A percentile compares a stretch with the other conserved stretches of the same genome.
Conservation (phyloP, 2,329 filamentous ascomycete genomes). For the Fusarium gaditjirri region DNA sequence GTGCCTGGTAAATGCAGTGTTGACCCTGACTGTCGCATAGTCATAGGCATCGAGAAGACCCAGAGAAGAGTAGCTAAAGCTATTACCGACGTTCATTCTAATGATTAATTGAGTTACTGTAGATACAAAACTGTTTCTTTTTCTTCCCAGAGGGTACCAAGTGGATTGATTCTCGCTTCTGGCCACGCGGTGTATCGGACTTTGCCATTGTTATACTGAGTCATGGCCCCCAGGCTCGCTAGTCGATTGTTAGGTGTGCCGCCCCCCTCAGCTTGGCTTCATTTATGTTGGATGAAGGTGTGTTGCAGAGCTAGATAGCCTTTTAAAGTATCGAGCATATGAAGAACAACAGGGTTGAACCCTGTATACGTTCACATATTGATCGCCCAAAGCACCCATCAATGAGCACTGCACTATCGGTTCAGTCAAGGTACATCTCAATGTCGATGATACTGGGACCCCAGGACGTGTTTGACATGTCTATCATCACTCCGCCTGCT, state of each 20-base stretch:
- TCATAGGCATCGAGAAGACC: not conserved
- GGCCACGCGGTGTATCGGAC: not conserved
- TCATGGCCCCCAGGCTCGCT: not conserved
- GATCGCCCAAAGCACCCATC: not conserved
- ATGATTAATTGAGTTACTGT: not conserved
- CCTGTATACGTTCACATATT: not conserved
- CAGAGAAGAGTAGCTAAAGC: not conserved
- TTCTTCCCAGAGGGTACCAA: not conserved
- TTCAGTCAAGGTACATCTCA: not conserved
- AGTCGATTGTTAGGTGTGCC: not conserved
- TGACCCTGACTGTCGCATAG: not conserved
- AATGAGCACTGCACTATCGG: not conserved
- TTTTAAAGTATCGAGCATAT: not conserved
- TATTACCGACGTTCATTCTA: not conserved
- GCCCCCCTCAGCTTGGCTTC: not conserved
- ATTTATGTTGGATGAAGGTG: not conserved
- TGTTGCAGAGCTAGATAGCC: not conserved
- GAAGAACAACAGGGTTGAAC: not conserved
- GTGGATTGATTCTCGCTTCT: not conserved
- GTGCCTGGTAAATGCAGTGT: not conserved
- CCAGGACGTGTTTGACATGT: not conserved
- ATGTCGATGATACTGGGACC: not conserved
- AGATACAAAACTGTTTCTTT: not conserved
- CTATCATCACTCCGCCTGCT: not conserved
- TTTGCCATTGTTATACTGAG: not conserved